Conservation (phyloP, 2,329 filamentous ascomycete species). For the Alternaria viburni region DNA sequence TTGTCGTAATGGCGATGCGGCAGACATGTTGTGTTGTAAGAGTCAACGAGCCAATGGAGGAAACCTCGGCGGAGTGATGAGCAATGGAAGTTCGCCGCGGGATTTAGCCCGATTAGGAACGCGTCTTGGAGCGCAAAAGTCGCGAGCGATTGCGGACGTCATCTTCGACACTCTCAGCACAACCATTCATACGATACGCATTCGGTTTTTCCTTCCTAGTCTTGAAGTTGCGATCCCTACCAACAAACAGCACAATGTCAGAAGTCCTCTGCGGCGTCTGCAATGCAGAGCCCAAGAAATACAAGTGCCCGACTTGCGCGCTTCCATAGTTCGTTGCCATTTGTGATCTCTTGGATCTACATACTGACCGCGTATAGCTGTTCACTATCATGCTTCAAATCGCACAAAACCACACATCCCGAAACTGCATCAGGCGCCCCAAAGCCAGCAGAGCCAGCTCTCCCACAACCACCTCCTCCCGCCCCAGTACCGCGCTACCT, state of each 20-base stretch:
- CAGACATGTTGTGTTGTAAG: constrained; percentile 33
- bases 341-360: neutral
- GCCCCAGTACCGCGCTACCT: constrained; percentile 40
- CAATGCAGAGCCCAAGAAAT: constrained; percentile 53
- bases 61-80: constrained; percentile 30
- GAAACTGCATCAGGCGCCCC: constrained; percentile 5
- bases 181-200: neutral
- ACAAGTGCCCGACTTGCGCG: constrained; percentile 58
- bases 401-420: constrained; percentile 36
- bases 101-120: constrained; percentile 36
- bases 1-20: constrained; percentile 28
- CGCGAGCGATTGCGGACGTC: neutral
- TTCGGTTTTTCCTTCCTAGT: neutral
- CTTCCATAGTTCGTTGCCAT: constrained; percentile 51
- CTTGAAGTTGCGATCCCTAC: rapidly evolving
- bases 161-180: neutral
- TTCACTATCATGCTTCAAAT: constrained; percentile 41
- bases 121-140: constrained; percentile 14
- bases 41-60: constrained; percentile 4
- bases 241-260: constrained; percentile 33
- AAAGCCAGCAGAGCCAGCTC: constrained; percentile 2
- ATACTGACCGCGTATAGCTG: constrained; percentile 23
- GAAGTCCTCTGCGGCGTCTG: constrained; percentile 52
- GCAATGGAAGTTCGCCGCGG: constrained; percentile 35
- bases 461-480: constrained; percentile 36